Base-by-base conservation (phyloP, 768 basidiomycete species). In the Suillus brevipes region DNA sequence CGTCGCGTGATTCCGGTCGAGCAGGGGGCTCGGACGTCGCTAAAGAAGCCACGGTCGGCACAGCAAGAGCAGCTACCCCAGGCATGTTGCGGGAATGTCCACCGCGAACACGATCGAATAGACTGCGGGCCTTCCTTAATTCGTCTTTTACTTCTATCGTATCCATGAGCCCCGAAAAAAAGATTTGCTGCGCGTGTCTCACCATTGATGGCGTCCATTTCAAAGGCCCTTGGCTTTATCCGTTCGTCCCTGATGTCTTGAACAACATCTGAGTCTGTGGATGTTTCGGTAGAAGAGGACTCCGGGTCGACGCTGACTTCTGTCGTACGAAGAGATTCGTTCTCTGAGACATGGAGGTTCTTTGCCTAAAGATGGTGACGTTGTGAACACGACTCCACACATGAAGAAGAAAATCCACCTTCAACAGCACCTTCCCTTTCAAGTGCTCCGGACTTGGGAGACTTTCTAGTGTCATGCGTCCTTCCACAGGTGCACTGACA, bases 401-500 rank as follows among this genome's bases (percentile, higher is more conserved):
- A 28, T 47, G 25, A 37, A 12, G 13, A 38, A 13, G 5, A 58
- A 18, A 6, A 75, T 80, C 56, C 37, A 89, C 92, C 83, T 99
- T 99, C 65, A 99, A 77, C 42, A 97, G 73, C n/a, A 97, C 83
- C 66, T 86, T 87, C 6, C 87, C 83, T 73, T 86, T 90, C 57
- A 99, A 80, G 20, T 89, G 85, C 60, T 94, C 90, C 0, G 96
- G 96, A 73, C 94, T 96, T 0, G 96, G 96, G 36, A 99, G 71
- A 14, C 70, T 73, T 0, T 81, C 81, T n/a, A 88, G 76, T 62
- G 77, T 79, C 36, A 77, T 81, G 13, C 79, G 78, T 10, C 81
- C 84, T 38, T 87, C 83, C 47, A 86, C 65, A 5, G 81, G 82
- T 8, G 76, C 77, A 42, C 75, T 79, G 43, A 91, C 78, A 34